Conservation (phyloP, 2,329 filamentous ascomycete genomes). For the Fusarium xylarioides region DNA sequence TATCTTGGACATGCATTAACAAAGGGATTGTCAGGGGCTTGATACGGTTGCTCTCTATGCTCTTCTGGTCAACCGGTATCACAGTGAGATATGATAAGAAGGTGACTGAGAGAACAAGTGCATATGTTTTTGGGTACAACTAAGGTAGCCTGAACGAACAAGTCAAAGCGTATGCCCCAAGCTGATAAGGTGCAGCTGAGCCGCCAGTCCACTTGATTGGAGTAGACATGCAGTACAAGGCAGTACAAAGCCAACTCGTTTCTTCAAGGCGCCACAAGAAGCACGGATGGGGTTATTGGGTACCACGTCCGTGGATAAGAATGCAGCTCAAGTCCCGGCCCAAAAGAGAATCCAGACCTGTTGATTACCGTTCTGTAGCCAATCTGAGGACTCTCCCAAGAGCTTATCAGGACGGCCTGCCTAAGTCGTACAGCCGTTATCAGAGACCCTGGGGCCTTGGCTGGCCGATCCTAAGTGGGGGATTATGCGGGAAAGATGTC, state of each 20-base stretch:
- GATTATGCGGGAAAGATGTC: background rate
- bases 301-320: slow-evolving; percentile 13
- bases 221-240: background rate
- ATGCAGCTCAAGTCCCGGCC: slow-evolving; percentile 4
- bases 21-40: background rate
- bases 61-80: background rate
- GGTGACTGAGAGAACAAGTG: background rate
- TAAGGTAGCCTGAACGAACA: background rate
- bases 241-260: background rate
- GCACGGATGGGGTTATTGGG: slow-evolving; percentile 21
- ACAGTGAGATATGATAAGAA: background rate
- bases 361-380: slow-evolving; percentile 1
- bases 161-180: background rate
- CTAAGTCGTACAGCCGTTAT: slow-evolving; percentile 15
- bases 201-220: background rate
- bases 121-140: background rate
- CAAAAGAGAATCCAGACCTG: slow-evolving; percentile 1
- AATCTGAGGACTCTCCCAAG: slow-evolving; percentile 22
- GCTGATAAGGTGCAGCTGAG: background rate
- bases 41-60: background rate
- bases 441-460: slow-evolving; percentile 25
- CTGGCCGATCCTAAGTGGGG: slow-evolving; percentile 27
- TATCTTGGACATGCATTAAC: background rate
- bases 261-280: slow-evolving; percentile 7
- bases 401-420: slow-evolving; percentile 26